Conservation (phyloP, 495 filamentous ascomycete genomes). For the Penicillium coprophilum region DNA sequence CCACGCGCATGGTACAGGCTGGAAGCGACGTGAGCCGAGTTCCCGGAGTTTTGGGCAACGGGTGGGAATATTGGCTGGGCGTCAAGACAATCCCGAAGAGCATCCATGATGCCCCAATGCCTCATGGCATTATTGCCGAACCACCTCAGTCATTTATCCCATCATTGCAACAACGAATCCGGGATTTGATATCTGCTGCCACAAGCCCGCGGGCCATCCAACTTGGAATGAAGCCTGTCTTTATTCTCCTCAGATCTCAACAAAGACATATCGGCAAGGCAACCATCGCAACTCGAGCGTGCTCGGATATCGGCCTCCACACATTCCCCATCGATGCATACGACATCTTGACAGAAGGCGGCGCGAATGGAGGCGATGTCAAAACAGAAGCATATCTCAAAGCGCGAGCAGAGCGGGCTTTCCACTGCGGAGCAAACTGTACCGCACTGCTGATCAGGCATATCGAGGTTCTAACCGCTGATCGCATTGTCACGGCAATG, state of each 20-base stretch:
- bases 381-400: conserved; percentile 90
- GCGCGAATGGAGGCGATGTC: conserved; percentile 80
- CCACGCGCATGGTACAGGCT: conserved; percentile 83
- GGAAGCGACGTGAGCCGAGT: conserved; percentile 77
- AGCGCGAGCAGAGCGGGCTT: conserved; percentile 80
- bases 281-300: conserved; percentile 70
- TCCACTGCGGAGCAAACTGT: conserved; percentile 79
- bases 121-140: conserved; percentile 48
- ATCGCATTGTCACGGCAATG: conserved; percentile 80
- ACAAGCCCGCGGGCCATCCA: conserved; percentile 85
- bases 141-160: conserved; percentile 56
- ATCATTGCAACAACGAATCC: conserved; percentile 68
- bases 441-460: conserved; percentile 84
- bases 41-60: conserved; percentile 68
- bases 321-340: conserved; percentile 88
- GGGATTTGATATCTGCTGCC: conserved; percentile 83
- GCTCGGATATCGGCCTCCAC: conserved; percentile 85
- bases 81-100: conserved; percentile 57
- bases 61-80: conserved; percentile 86
- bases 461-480: conserved; percentile 86
- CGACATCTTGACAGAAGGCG: conserved; percentile 87
- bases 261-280: conserved; percentile 91
- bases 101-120: conserved; percentile 32
- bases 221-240: conserved; percentile 80
- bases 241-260: conserved; percentile 82